phyloP scores from a whole-genome alignment of 2,329 filamentous ascomycete species.

The Annulohypoxylon truncatum region DNA sequence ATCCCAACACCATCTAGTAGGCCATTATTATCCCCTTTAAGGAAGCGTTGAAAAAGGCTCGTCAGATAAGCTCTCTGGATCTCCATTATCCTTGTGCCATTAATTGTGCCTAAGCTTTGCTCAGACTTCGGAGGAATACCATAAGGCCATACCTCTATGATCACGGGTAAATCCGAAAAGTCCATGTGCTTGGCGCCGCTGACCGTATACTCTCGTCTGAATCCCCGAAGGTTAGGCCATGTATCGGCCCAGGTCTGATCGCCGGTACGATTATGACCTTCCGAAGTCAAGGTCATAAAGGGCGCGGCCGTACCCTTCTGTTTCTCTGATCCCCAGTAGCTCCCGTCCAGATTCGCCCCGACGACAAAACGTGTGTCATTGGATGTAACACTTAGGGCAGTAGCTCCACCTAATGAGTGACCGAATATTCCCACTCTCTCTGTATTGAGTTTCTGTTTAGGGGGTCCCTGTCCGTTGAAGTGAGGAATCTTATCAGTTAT shows the following conservation, averaged over 20 bases:
- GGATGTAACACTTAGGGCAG: not conserved
- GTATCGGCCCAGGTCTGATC: not conserved
- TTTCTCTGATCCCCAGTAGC: not conserved
- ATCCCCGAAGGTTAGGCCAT: not conserved
- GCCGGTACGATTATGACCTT: not conserved
- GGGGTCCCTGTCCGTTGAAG: not conserved
- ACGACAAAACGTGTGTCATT: not conserved
- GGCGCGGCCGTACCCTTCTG: not conserved
- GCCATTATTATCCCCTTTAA: not conserved
- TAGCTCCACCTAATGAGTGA: not conserved
- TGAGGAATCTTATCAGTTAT: not conserved
- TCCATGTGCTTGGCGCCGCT: not conserved
- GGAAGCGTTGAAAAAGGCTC: not conserved
- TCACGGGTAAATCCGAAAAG: not conserved
- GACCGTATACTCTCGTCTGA: not conserved
- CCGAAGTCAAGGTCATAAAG: not conserved
- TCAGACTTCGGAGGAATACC: not conserved
- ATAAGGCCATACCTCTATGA: not conserved
- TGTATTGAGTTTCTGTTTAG: not conserved
- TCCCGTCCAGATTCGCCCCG: not conserved
- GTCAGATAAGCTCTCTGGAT: not conserved
- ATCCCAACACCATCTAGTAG: not conserved
- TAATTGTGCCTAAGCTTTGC: not conserved
- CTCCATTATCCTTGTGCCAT: not conserved
- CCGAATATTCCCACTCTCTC: not conserved